A percentile compares a stretch with the other conserved stretches of the same genome.
phyloP scores from a whole-genome alignment of 805 yeast genomes.

The Cyberlindnera sargentensis region DNA sequence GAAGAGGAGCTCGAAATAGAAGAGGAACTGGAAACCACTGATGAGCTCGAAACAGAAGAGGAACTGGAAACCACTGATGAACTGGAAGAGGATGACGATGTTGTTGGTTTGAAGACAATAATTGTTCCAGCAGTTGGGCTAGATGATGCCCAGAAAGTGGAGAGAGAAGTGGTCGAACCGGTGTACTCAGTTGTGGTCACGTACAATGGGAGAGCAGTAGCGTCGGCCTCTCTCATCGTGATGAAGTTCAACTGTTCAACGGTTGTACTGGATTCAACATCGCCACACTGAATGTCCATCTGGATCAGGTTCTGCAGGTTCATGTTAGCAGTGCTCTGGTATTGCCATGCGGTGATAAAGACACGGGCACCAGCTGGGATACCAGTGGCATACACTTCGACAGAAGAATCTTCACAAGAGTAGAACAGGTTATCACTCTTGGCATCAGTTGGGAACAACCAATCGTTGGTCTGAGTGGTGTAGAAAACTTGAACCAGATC shows the following conservation, averaged over 20 bases:
- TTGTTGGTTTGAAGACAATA: conserved; percentile 13
- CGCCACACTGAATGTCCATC: conserved; percentile 12
- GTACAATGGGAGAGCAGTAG: conserved; percentile 16
- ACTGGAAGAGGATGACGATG: conserved; percentile 6
- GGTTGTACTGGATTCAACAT: conserved; percentile 1
- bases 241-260: conserved; percentile 3
- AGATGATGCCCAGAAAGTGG: conserved; percentile 9
- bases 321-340: conserved; percentile 3
- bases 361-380: conserved; percentile 24
- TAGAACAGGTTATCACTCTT: conserved; percentile 11
- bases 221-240: conserved; percentile 15
- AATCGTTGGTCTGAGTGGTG: conserved; percentile 28
- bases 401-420: conserved; percentile 20
- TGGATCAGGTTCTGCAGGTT: conserved; percentile 6
- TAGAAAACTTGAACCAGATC: conserved; percentile 13
- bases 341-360: conserved; percentile 27
- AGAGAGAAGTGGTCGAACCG: conserved; percentile 13
- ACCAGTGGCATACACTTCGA: conserved; percentile 12
- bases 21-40: conserved; percentile 1
- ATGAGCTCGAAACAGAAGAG: conserved; percentile 2
- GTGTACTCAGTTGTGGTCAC: conserved; percentile 14
- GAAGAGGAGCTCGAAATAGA: conserved; percentile 6
- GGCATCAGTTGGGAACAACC: conserved; percentile 24
- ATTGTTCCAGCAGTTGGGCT: conserved; percentile 17
- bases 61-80: neutral